Evolutionary conservation across 495 filamentous ascomycete genomes (phyloP).

Genomic region (Trichoderma reesei): DNA sequence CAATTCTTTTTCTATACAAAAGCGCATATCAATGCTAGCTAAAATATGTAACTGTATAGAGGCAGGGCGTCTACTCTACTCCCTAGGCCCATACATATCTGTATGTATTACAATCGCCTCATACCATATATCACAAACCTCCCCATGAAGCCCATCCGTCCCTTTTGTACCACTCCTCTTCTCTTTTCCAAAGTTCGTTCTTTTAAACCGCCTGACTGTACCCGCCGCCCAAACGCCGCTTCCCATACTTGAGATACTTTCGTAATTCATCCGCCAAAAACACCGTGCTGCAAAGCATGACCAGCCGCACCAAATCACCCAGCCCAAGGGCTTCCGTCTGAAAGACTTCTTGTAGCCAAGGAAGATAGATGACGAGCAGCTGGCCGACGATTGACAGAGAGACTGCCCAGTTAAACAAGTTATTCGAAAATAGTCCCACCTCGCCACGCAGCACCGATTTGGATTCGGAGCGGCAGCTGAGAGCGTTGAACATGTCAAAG

Average conservation of each 20-base stretch:
- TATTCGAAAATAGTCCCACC: slow-evolving; percentile 70
- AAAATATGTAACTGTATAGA: background rate
- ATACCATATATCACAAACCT: background rate
- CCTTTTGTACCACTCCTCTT: background rate
- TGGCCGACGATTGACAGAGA: slow-evolving; percentile 75
- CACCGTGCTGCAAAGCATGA: slow-evolving; percentile 71
- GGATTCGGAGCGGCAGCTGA: slow-evolving; percentile 82
- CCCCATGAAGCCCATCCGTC: background rate
- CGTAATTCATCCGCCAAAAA: slow-evolving; percentile 91
- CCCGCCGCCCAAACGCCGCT: slow-evolving; percentile 27
- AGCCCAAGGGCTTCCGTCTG: slow-evolving; percentile 81
- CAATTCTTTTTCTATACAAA: background rate
- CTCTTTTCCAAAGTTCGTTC: background rate
- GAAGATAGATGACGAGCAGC: slow-evolving; percentile 83
- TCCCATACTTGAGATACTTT: slow-evolving; percentile 56
- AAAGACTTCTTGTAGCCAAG: slow-evolving; percentile 85
- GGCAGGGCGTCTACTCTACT: background rate
- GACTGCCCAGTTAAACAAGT: slow-evolving; percentile 93
- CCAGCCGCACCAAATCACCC: slow-evolving; percentile 59
- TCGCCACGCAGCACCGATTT: slow-evolving; percentile 86
- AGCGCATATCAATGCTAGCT: background rate
- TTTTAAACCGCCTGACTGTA: slow-evolving; percentile 42
- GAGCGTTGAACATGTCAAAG: slow-evolving; percentile 98
- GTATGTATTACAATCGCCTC: background rate
- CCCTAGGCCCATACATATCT: background rate